Evolutionary conservation across 768 basidiomycete species (phyloP).

Genomic region (Albatrellus ellisii): DNA sequence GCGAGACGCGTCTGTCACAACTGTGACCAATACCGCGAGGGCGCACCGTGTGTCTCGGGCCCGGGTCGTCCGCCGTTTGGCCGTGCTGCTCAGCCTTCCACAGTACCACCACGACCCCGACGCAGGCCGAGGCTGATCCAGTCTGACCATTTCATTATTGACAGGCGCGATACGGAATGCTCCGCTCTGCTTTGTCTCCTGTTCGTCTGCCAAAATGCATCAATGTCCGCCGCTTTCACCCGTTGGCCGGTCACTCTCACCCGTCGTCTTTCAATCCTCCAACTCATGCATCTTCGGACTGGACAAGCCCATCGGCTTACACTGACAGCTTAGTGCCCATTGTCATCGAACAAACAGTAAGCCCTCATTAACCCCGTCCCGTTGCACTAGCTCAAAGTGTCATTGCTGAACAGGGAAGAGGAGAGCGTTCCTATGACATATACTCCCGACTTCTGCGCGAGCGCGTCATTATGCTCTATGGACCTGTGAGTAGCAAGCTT

Average conservation of each 20-base stretch:
- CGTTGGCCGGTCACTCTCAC: neutral
- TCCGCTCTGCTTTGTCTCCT: constrained; percentile 18
- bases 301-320: no score
- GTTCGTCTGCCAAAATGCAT: no score
- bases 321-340: constrained; percentile 68
- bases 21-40: neutral
- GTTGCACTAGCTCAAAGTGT: constrained; percentile 4
- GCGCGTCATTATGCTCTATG: constrained; percentile 91
- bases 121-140: no score
- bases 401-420: constrained; percentile 59
- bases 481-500: constrained; percentile 46
- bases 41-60: neutral
- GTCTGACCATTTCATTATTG: neutral
- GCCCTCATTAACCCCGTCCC: constrained; percentile 10
- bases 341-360: constrained; percentile 85
- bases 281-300: no score
- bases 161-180: constrained; percentile 15
- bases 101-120: no score
- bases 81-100: no score
- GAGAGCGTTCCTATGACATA: constrained; percentile 89
- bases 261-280: no score
- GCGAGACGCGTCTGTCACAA: constrained; percentile 12
- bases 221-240: constrained; percentile 7
- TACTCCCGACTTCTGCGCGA: constrained; percentile 89
- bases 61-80: no score